Evolutionary conservation across 805 yeast species (phyloP), one percentile per base, ranked within the genome.

Genomic region (Wickerhamomyces canadensis): DNA sequence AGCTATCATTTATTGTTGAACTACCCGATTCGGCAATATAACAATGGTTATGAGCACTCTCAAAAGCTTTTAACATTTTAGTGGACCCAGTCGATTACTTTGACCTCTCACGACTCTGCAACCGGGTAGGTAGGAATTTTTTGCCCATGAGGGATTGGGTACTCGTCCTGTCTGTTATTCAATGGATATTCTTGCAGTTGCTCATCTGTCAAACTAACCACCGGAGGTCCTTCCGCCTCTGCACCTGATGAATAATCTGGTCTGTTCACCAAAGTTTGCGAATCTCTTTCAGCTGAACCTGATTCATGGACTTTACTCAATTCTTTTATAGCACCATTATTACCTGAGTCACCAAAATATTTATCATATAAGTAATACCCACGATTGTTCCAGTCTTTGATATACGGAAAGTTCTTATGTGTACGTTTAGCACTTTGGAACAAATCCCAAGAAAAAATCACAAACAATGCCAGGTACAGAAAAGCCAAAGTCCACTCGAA

Each of bases 401-500:
- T 54, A 23, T 43, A 42, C 27, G 49, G 56, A 6, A 35, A 36
- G 34, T 52, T 48, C 33, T 47, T 46, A 33, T 48, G 54, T 1
- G 43, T 42, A 31, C 49, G 52, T 42, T 65, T 62, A 15, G 79
- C 73, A 16, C 84, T 80, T 1, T 87, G 81, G 49, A 72, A 70
- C 47, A 88, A 68, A 55, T 91, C 97, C 42, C 74, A 68, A 2
- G 83, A 64, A 57, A 89, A 68, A 39, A 80, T 62, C 4, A 80
- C 53, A 45, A 80, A 73, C 42, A 84, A 66, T 24, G 80, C 50
- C 4, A 95, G 93, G 55, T 84, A 89, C 78, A 85, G 80, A 60
- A 80, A 89, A n/a, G 91, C 79, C 30, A 89, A 60, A 4, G 79
- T 55, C 98, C 98, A 91, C 61, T 91, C 98, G 54, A 83, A 76